Evolutionary conservation across 352 stramenopile species (phyloP).

Genomic region (Phytophthora aleatoria): DNA sequence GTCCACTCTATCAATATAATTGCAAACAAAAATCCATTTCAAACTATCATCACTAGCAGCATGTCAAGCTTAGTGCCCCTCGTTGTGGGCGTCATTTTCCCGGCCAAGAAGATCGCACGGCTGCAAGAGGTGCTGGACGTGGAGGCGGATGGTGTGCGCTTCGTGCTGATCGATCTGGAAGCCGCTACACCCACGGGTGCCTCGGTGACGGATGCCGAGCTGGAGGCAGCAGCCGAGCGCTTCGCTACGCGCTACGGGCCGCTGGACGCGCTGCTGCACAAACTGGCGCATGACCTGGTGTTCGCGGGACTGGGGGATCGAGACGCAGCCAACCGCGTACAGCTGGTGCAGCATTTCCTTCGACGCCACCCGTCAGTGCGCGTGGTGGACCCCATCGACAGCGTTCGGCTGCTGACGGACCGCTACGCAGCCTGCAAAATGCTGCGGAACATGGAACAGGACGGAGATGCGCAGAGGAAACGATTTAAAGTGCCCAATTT

Average conservation of each 20-base stretch:
- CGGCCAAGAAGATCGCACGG: constrained; percentile 82
- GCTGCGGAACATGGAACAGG: constrained; percentile 37
- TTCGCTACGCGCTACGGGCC: constrained; percentile 47
- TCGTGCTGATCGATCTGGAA: constrained; percentile 79
- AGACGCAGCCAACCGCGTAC: constrained; percentile 45
- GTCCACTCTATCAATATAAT: constrained; percentile 8
- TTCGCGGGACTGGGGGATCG: constrained; percentile 63
- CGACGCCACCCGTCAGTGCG: constrained; percentile 47
- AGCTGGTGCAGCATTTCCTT: constrained; percentile 57
- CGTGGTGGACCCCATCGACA: constrained; percentile 73
- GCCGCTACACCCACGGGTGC: constrained; percentile 26
- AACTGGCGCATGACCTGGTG: constrained; percentile 86
- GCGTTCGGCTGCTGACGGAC: constrained; percentile 73
- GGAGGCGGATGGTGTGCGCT: constrained; percentile 53
- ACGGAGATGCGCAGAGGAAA: not conserved
- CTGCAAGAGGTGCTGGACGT: constrained; percentile 66
- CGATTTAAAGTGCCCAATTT: constrained; percentile 62
- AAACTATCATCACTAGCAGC: constrained; percentile 7
- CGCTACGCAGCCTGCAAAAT: constrained; percentile 62
- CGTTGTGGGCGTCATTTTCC: constrained; percentile 80
- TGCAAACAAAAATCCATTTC: not conserved
- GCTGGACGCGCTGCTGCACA: constrained; percentile 78
- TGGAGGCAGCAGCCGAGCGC: constrained; percentile 24
- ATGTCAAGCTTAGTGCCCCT: constrained; percentile 34
- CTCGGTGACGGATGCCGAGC: constrained; percentile 29